phyloP scores from a whole-genome alignment of 2,329 filamentous ascomycete species.

The Tolypocladium nubicola region DNA sequence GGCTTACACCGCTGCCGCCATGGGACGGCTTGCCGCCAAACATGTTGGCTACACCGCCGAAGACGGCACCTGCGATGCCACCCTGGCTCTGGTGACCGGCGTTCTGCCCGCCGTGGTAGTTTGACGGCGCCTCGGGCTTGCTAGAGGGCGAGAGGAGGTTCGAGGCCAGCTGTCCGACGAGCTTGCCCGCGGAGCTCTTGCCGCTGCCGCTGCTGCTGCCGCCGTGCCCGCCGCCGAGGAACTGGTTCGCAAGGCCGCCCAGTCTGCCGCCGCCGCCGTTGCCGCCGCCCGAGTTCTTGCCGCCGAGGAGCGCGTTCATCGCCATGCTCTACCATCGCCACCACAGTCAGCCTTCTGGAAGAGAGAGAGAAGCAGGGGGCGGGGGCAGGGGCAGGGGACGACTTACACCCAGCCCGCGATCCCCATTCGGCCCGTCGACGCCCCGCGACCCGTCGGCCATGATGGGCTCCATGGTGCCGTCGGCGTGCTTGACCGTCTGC shows the following conservation, averaged over 20 bases:
- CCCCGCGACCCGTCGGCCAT: constrained; percentile 41
- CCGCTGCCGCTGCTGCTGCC: constrained; percentile 19
- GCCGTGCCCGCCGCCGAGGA: constrained; percentile 28
- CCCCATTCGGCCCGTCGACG: constrained; percentile 40
- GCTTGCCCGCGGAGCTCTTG: constrained; percentile 37
- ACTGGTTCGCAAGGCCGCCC: constrained; percentile 21
- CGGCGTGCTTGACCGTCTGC: constrained; percentile 49
- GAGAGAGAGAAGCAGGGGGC: background rate
- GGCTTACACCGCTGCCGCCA: constrained; percentile 19
- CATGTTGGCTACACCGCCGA: constrained; percentile 46
- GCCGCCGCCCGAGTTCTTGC: constrained; percentile 23
- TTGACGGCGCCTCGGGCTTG: constrained; percentile 35
- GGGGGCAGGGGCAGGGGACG: background rate
- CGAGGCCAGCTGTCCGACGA: constrained; percentile 46
- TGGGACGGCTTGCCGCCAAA: constrained; percentile 33
- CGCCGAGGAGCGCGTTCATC: constrained; percentile 46
- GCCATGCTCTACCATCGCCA: constrained; percentile 41
- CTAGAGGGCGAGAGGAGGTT: constrained; percentile 38
- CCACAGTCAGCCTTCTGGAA: constrained; percentile 1
- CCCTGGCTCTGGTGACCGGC: constrained; percentile 28
- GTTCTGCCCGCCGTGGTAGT: constrained; percentile 37
- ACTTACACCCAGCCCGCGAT: constrained; percentile 57
- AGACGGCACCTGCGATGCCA: constrained; percentile 41
- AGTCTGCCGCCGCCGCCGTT: constrained; percentile 17
- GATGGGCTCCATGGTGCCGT: constrained; percentile 51